phyloP scores from a whole-genome alignment of 2,329 filamentous ascomycete species.

The Sordariomycetes sp. region DNA sequence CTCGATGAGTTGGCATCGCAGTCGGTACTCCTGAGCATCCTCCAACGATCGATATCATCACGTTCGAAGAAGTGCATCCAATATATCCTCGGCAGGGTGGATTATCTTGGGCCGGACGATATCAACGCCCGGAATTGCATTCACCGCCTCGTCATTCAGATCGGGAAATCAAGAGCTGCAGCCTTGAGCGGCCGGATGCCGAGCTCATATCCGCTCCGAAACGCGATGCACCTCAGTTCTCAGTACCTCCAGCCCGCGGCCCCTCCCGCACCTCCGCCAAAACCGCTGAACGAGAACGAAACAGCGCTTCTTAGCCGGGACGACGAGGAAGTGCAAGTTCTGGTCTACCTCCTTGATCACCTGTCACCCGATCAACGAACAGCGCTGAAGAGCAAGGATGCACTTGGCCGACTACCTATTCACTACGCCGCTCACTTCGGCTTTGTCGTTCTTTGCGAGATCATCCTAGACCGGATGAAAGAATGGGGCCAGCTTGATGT shows the following conservation, averaged over 20 bases:
- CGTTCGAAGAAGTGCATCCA: constrained; percentile 59
- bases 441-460: constrained; percentile 79
- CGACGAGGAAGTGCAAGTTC: constrained; percentile 65
- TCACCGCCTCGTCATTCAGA: constrained; percentile 84
- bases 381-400: constrained; percentile 60
- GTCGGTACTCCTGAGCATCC: constrained; percentile 63
- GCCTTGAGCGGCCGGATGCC: constrained; percentile 29
- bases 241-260: constrained; percentile 75
- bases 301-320: constrained; percentile 53
- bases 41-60: constrained; percentile 67
- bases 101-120: constrained; percentile 72
- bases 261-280: constrained; percentile 50
- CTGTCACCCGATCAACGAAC: constrained; percentile 57
- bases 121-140: constrained; percentile 92
- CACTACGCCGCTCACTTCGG: constrained; percentile 95
- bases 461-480: constrained; percentile 82
- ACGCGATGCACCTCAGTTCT: constrained; percentile 44
- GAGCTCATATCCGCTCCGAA: constrained; percentile 37
- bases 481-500: constrained; percentile 82
- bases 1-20: constrained; percentile 40
- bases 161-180: constrained; percentile 60
- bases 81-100: constrained; percentile 58
- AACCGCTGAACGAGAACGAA: constrained; percentile 55
- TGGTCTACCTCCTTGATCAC: constrained; percentile 52
- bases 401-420: constrained; percentile 72